Evolutionary conservation across 108 stramenopile species (phyloP), one percentile per base, ranked within the genome.

Genomic region (Skeletonema menzelii): DNA sequence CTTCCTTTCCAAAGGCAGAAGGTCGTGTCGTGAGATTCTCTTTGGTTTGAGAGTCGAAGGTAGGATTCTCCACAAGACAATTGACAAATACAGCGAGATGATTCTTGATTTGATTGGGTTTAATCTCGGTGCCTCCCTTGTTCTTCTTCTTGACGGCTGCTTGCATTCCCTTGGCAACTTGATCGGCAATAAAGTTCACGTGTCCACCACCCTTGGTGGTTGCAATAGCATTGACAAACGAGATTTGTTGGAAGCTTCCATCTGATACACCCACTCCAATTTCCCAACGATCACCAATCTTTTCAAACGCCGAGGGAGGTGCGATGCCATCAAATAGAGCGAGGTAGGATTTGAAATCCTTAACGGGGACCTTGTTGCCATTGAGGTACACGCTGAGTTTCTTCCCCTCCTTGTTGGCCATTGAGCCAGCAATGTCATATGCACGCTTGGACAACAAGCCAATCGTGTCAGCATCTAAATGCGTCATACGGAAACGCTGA

Each of bases 41-140:
- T 84, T 99, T 99, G 30, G 97, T 99, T 71, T 99, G 99, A 63
- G 90, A 92, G 69, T 99, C 98, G 74, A 99, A 99, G 8, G 97
- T 89, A 7, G 97, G 97, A 79, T 99, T 99, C 57, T 97, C 96
- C 7, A 99, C 96, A 37, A 99, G 84, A 59, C 88, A 90, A 72
- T 99, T 98, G 42, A 99, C 97, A 82, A 91, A 99, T 27, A 99
- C 83, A 44, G 82, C 83, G 8, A 99, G 81, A 69, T 99, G 98
- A 73, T 97, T 96, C 82, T 97, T 97, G 87, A 99, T 94, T 49
- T 95, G 92, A 40, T 76, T 73, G 0, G 93, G 79, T 67, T 95
- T 98, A 44, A 99, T 87, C 38, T 96, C 88, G 30, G 76, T 60
- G 8, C 86, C 85, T n/a, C 95, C 96, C 85, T 98, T 98, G 85